These are phyloP conservation scores for Flaveria sonorensis DNA, from an alignment of 129 eudicot species.

Conservation along the genomic window DNA sequence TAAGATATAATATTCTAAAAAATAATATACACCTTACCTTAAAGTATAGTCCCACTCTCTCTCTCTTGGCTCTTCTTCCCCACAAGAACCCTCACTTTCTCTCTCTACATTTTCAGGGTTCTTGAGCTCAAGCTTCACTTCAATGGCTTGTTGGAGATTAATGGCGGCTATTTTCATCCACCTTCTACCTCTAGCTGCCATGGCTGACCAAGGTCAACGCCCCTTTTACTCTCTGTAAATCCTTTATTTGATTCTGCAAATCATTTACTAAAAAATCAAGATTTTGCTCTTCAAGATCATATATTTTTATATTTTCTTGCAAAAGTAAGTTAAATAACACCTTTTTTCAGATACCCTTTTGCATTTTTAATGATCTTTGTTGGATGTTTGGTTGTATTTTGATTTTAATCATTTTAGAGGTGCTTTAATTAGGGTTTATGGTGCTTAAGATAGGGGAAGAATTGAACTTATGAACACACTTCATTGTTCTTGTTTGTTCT, in stretches of 20 bases:
- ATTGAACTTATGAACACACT: conserved; percentile 4
- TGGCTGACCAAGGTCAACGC: conserved; percentile 54
- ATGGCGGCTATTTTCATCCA: conserved; percentile 38
- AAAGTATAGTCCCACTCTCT: conserved; percentile 18
- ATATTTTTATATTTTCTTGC: no score
- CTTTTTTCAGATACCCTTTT: conserved; percentile 21
- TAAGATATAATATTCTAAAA: background rate
- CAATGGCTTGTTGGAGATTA: conserved; percentile 35
- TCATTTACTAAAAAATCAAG: background rate
- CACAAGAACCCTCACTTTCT: conserved; percentile 14
- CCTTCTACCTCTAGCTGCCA: conserved; percentile 43
- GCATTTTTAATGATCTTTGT: background rate
- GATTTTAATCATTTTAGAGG: background rate
- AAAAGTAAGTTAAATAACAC: background rate
- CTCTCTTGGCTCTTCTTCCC: background rate
- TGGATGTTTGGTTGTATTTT: background rate
- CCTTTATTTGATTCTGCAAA: conserved; percentile 15
- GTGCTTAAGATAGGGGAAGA: conserved; percentile 17
- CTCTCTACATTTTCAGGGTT: conserved; percentile 21
- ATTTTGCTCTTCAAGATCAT: background rate
- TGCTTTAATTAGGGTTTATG: conserved; percentile 11
- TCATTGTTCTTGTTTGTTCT: conserved; percentile 9
- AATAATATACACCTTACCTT: background rate
- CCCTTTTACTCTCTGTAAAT: conserved; percentile 4
- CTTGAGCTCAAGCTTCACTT: background rate